Base-by-base conservation (phyloP, 106 monocot species). In the Agapanthus africanus region DNA sequence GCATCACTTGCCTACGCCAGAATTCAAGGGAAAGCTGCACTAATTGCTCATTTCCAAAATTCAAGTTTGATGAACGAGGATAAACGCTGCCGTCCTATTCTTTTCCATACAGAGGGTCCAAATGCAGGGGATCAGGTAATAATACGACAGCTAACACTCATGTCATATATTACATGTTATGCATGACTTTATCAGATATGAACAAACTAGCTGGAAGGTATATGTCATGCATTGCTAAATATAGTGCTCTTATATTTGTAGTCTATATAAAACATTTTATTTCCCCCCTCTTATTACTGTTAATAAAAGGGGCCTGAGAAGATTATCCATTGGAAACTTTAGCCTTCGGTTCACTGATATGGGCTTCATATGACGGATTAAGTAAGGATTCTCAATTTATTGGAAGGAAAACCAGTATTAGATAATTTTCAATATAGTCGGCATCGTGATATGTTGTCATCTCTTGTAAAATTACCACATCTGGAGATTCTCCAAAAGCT, bases 51-150 rank as follows among this genome's bases (percentile, higher is more conserved):
- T 79, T 91, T 91, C 72, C 90, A 91, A 77, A 91, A 91, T 65
- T 91, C 90, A 63, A 91, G 86, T 68, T 68, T 90, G 77, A 90
- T 90, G 90, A 90, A 90, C 36, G 90, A 90, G 73, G 90, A 90
- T 67, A 91, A 87, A 38, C 76, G 86, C 0, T 91, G 90, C 65
- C 86, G 90, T 11, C 90, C 90, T 61, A 91, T 91, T 61, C 79
- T 91, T 38, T 91, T 87, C 71, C 86, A 79, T 54, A 74, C 86
- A 11, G 86, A 87, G 57, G 90, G 90, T 40, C 90, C 90, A 31
- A 87, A 87, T 79, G 90, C 87, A 14, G 90, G 90, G 49, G 90
- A 91, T 70, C 90, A 91, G 90, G 90, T 91, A 54, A 10, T 64
- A 64, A 44, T 19, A n/a, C n/a, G n/a, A n/a, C n/a, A n/a, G n/a